Evolutionary conservation across 805 yeast species (phyloP), one percentile per base, ranked within the genome.

Genomic region (Candida methanosorbosa): DNA sequence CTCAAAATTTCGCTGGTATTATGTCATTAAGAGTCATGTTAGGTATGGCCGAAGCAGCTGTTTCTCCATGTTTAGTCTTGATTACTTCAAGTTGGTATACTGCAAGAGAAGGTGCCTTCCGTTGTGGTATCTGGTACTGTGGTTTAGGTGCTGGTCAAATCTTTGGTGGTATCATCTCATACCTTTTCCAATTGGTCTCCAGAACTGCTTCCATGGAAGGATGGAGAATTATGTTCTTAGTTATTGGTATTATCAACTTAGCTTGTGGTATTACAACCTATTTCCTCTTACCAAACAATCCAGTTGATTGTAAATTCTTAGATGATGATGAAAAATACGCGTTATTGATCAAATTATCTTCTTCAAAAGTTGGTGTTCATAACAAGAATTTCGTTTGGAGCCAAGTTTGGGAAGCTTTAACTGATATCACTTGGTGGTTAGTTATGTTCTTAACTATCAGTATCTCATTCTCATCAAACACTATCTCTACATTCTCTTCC

Each of bases 191-290:
- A 44, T 75, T 70, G 42, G 66, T 75, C 17, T 40, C 51, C n/a
- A n/a, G n/a, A n/a, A n/a, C n/a, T n/a, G n/a, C n/a, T n/a, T n/a
- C n/a, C 23, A 21, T 8, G 11, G 23, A 21, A 18, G 66, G 78
- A n/a, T 76, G 81, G 81, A 78, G 73, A 51, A 72, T 75, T 31
- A 66, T 75, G 55, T 76, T 73, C 49, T 46, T 75, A 14, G 65
- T 72, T 4, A 68, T 75, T 47, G 83, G 83, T 8, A 32, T 70
- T 2, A 46, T 72, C 13, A 76, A 81, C 3, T 52, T 72, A 3
- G 30, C 55, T 2, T 72, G 72, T 50, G 81, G 81, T 5, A 27
- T 68, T 1, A 25, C 59, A 1, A 63, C 70, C 9, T 56, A 59
- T 29, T 45, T 69, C 18, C 47, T 59, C 20, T 48, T 40, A 29